A percentile compares a stretch with the other conserved stretches of the same genome.
Conservation (phyloP, 1,139 yeast species). For the Blastobotrys buckinghamii region DNA sequence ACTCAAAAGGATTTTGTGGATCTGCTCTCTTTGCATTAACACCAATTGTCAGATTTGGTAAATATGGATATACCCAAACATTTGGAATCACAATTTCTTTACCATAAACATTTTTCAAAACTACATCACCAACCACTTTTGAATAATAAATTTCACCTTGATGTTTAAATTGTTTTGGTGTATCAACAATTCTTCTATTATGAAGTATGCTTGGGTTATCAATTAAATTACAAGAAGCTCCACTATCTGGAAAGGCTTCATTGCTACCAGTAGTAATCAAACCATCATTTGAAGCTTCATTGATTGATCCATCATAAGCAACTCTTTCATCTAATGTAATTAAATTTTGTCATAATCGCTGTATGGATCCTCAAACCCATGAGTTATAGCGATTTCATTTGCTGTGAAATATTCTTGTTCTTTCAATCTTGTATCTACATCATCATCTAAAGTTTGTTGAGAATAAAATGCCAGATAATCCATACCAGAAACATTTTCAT, state of each 20-base stretch:
- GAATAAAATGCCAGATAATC: too few relatives aligned
- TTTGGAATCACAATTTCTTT: neutral
- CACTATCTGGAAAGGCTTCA: neutral
- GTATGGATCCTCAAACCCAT: neutral
- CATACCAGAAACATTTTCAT: too few relatives aligned
- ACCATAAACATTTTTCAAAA: neutral
- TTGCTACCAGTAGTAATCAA: neutral
- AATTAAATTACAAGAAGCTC: neutral
- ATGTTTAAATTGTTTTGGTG: neutral
- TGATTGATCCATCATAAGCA: neutral
- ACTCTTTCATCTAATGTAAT: neutral
- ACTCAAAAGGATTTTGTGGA: neutral
- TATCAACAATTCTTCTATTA: neutral
- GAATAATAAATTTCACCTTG: neutral
- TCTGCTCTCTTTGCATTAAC: neutral
- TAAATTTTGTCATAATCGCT: neutral
- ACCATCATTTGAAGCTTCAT: neutral
- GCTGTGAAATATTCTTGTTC: neutral
- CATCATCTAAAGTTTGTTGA: too few relatives aligned
- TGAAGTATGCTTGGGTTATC: neutral
- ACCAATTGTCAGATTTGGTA: neutral
- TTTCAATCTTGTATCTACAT: too few relatives aligned
- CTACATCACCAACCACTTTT: neutral
- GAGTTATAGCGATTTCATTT: neutral
- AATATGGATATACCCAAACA: neutral